Base-by-base conservation (phyloP, 2,329 filamentous ascomycete species). In the Colletotrichum godetiae region DNA sequence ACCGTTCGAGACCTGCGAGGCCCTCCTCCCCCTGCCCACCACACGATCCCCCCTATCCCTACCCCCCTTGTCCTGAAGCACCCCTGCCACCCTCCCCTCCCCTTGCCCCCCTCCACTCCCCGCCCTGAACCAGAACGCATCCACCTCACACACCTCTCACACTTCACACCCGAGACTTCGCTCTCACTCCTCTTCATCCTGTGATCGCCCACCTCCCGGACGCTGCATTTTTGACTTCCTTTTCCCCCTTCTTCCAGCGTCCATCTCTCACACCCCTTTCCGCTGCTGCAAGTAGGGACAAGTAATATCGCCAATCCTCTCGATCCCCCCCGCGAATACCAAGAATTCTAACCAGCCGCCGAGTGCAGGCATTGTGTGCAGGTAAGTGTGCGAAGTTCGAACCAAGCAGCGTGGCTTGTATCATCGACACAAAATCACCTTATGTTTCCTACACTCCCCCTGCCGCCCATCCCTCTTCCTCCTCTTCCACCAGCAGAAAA, bases 391-490 rank as follows among this genome's bases (percentile, higher is more conserved):
- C 58, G 37, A 8, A n/a, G 27, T 29, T 22, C 56, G 10, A 49
- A 52, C 27, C 27, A n/a, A 42, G 37, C 37, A 42, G 37, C n/a
- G 31, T 57, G 29, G 55, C 57, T 35, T 80, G 84, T 85, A 85
- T 86, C 83, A 85, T 85, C 84, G 82, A 78, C 84, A 67, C 68
- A 68, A 74, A 63, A 67, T 67, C 68, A 33, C 68, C 37, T 62
- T 58, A 74, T 72, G 56, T 57, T 82, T 84, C 81, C 78, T 78
- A 81, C 80, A 82, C 77, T 77, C 76, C 73, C 42, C 76, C 76
- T 78, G 76, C 78, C 49, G 33, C 33, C 24, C 49, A 42, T 56
- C 62, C 33, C 67, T 73, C 68, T 70, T 74, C 70, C 74, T 74
- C 60, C 24, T 35, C 46, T 10, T 19, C 49, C 19, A 15, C 37